These are phyloP conservation scores for Fistulifera solaris DNA, from an alignment of 108 stramenopile genomes.

Conservation along the genomic window DNA sequence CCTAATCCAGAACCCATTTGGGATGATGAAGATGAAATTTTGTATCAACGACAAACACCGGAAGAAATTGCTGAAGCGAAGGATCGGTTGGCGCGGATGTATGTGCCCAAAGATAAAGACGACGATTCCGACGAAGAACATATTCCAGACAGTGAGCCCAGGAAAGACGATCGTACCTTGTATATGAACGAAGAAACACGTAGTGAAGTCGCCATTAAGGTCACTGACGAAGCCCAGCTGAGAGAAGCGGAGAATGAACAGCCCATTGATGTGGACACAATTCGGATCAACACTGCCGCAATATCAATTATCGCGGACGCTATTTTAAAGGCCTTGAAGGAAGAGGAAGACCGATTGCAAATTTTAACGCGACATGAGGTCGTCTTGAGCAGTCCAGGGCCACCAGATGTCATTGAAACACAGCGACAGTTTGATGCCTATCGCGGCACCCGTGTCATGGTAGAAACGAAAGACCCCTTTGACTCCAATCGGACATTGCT, in stretches of 20 bases:
- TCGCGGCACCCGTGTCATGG: constrained; percentile 46
- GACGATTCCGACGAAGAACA: constrained; percentile 44
- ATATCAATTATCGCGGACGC: constrained; percentile 50
- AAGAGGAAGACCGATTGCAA: constrained; percentile 49
- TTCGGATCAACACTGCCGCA: constrained; percentile 46
- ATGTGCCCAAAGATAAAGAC: constrained; percentile 19
- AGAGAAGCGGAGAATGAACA: constrained; percentile 6
- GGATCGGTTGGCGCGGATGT: constrained; percentile 4
- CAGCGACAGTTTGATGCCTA: constrained; percentile 68
- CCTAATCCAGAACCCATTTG: constrained; percentile 39
- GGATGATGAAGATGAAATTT: constrained; percentile 28
- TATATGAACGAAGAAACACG: constrained; percentile 21
- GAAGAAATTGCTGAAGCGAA: constrained; percentile 12
- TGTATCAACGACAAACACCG: constrained; percentile 38
- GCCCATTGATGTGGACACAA: constrained; percentile 13
- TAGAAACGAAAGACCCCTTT: constrained; percentile 75
- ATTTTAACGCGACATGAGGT: constrained; percentile 67
- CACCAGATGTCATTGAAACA: constrained; percentile 49
- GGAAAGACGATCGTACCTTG: background rate
- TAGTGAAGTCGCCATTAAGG: constrained; percentile 21
- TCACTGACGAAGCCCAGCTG: constrained; percentile 13
- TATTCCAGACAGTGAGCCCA: constrained; percentile 31
- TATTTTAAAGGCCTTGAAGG: constrained; percentile 47
- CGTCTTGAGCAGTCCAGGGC: constrained; percentile 53
- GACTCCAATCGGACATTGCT: constrained; percentile 66